Evolutionary conservation across 257 asterid species (phyloP).

Genomic region (Rauvolfia tetraphylla): DNA sequence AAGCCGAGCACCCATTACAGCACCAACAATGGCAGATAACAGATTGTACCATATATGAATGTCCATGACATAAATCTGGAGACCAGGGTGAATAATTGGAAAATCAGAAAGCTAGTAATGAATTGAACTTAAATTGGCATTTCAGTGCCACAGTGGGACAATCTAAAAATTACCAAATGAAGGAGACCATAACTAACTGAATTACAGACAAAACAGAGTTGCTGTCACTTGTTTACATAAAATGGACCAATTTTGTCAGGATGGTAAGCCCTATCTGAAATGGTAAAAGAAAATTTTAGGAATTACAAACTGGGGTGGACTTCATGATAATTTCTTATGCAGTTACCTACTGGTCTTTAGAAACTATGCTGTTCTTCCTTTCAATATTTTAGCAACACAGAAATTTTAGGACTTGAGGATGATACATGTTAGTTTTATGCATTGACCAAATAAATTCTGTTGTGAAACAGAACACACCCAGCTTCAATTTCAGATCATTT

Average conservation of each 20-base stretch:
- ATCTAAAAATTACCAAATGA: not conserved
- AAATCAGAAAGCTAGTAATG: not conserved
- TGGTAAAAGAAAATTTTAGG: not conserved
- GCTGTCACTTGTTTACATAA: not conserved
- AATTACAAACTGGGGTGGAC: not conserved
- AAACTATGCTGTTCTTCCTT: not conserved
- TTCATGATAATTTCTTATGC: not conserved
- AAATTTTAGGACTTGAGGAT: not conserved
- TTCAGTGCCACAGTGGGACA: not conserved
- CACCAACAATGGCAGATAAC: constrained; percentile 92
- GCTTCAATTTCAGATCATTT: not conserved
- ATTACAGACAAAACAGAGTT: not conserved
- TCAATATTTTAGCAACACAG: not conserved
- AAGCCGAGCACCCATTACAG: constrained; percentile 93
- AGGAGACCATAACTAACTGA: not conserved
- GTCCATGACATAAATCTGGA: constrained; percentile 92
- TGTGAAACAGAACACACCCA: not conserved
- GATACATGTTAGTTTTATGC: not conserved
- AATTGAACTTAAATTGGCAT: not conserved
- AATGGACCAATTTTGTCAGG: not conserved
- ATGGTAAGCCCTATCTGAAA: not conserved
- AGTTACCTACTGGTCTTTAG: no score
- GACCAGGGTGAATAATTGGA: not conserved
- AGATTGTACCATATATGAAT: constrained; percentile 92
- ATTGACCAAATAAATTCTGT: not conserved